Evolutionary conservation across 139 green algal genomes (phyloP).

Genomic region (Chlamydomonas applanata): DNA sequence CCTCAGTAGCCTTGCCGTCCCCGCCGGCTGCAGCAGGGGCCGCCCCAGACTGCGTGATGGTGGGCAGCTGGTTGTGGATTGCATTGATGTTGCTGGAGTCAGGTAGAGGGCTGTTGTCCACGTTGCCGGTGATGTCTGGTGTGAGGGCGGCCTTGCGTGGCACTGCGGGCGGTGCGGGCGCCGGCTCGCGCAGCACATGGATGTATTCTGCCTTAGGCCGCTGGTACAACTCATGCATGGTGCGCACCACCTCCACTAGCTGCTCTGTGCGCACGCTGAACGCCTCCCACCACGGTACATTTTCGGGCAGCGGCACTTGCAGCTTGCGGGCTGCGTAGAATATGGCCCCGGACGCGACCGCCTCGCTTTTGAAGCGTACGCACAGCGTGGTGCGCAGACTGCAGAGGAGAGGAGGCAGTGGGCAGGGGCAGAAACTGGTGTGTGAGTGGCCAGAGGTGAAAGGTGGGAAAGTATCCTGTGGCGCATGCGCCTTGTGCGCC

Average conservation of each 20-base stretch:
- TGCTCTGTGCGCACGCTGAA: slow-evolving; percentile 64
- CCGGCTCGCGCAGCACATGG: slow-evolving; percentile 17
- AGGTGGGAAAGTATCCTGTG: too few relatives aligned
- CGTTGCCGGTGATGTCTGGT: too few relatives aligned
- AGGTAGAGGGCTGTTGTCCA: too few relatives aligned
- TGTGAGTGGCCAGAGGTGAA: too few relatives aligned
- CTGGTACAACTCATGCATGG: slow-evolving; percentile 60
- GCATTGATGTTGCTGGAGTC: too few relatives aligned
- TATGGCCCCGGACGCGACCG: slow-evolving; percentile 86
- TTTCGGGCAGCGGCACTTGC: slow-evolving; percentile 68
- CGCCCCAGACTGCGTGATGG: background rate
- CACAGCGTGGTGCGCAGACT: slow-evolving; percentile 87
- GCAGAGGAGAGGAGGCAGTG: too few relatives aligned
- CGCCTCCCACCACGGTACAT: slow-evolving; percentile 75
- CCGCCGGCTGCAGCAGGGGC: background rate
- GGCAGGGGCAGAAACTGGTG: too few relatives aligned
- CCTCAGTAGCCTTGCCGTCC: background rate
- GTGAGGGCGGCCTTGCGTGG: background rate
- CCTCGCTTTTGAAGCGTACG: slow-evolving; percentile 76
- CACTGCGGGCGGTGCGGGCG: background rate
- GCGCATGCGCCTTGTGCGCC: too few relatives aligned
- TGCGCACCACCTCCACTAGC: slow-evolving; percentile 59
- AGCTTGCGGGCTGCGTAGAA: slow-evolving; percentile 75
- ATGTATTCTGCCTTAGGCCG: slow-evolving; percentile 49
- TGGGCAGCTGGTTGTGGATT: background rate